Evolutionary conservation across 805 yeast species (phyloP).

Genomic region (Barnettozyma vustinii): DNA sequence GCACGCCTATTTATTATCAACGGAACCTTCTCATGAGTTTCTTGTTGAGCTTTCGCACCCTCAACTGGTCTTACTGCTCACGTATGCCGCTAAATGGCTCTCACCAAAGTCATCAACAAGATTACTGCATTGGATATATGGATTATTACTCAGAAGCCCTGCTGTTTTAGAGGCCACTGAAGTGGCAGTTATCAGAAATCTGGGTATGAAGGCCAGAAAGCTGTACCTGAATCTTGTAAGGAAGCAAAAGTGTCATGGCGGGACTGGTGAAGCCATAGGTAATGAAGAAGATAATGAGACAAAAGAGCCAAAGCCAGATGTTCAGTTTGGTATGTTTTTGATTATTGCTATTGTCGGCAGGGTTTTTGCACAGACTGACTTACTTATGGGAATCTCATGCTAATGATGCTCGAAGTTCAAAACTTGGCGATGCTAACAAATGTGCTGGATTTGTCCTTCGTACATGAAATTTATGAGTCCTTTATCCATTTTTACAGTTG

Average conservation of each 20-base stretch:
- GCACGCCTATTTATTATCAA: constrained; percentile 16
- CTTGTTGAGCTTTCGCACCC: constrained; percentile 20
- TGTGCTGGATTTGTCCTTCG: too few species aligned
- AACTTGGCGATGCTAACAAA: too few species aligned
- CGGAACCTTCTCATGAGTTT: constrained; percentile 12
- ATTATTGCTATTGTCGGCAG: constrained; percentile 1
- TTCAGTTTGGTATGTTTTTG: not conserved
- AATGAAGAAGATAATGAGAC: not conserved
- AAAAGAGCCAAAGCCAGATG: not conserved
- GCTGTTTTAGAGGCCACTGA: constrained; percentile 16
- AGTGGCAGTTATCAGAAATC: constrained; percentile 16
- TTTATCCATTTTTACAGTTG: too few species aligned
- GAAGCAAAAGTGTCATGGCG: not conserved
- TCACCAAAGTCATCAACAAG: constrained; percentile 11
- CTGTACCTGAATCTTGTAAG: not conserved
- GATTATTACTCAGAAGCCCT: constrained; percentile 14
- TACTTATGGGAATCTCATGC: not conserved
- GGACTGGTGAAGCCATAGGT: not conserved
- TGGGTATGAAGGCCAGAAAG: constrained; percentile 15
- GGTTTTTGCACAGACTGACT: constrained; percentile 1
- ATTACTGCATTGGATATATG: constrained; percentile 17
- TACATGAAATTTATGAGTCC: too few species aligned
- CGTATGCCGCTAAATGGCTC: constrained; percentile 22
- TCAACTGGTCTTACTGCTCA: constrained; percentile 15
- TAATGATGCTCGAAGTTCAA: not conserved